phyloP scores from a whole-genome alignment of 805 yeast species.

The Trichomonascus vanleenenianus region DNA sequence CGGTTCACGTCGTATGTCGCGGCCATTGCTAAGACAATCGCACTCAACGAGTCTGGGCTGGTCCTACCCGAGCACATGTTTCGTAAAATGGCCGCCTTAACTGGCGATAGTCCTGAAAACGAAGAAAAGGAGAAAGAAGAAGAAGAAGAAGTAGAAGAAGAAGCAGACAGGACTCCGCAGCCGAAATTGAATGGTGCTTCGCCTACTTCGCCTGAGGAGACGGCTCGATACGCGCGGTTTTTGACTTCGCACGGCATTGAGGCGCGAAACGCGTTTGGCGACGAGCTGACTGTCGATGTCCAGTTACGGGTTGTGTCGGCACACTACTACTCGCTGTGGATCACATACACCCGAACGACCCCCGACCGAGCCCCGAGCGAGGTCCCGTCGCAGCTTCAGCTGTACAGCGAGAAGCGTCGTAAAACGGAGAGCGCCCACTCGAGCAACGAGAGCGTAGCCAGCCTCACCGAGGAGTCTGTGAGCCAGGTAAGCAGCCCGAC shows the following conservation, averaged over 20 bases:
- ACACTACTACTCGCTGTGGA: slow-evolving; percentile 66
- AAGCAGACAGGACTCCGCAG: too few relatives aligned
- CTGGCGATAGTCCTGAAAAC: background rate
- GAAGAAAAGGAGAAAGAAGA: background rate
- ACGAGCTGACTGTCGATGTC: slow-evolving; percentile 57
- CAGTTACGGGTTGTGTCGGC: slow-evolving; percentile 65
- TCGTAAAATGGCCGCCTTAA: slow-evolving; percentile 37
- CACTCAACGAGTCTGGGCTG: slow-evolving; percentile 43
- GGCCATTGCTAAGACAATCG: background rate
- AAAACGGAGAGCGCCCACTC: slow-evolving; percentile 10
- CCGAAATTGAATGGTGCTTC: background rate
- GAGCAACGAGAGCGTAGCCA: background rate
- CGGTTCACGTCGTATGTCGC: slow-evolving; percentile 43
- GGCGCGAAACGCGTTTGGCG: slow-evolving; percentile 68
- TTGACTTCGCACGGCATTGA: slow-evolving; percentile 42
- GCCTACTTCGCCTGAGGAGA: background rate
- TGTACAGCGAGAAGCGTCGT: slow-evolving; percentile 25
- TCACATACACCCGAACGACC: slow-evolving; percentile 63
- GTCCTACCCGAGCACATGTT: slow-evolving; percentile 90
- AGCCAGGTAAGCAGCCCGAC: background rate
- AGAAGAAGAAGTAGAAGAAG: too few relatives aligned
- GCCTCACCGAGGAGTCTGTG: background rate
- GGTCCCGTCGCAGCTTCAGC: slow-evolving; percentile 50
- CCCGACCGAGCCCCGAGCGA: slow-evolving; percentile 19
- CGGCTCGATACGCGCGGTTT: slow-evolving; percentile 35